Conservation (phyloP, 2,329 filamentous ascomycete genomes). For the Colletotrichum costaricense region DNA sequence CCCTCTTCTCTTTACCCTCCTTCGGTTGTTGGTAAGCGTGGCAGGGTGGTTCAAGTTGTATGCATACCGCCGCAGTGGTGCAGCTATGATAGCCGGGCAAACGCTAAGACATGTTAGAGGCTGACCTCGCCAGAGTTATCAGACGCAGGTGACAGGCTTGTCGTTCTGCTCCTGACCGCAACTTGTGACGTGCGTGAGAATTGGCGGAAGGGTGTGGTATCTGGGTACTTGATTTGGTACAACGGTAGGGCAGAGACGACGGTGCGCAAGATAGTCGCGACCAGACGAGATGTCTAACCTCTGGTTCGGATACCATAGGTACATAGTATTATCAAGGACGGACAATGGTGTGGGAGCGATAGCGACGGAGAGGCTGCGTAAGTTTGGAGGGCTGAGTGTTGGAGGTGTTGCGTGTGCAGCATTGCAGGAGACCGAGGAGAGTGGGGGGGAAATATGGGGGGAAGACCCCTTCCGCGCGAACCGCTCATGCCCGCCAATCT, state of each 20-base stretch:
- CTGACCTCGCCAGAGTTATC: background rate
- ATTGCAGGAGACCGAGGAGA: background rate
- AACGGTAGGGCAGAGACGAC: slow-evolving; percentile 15
- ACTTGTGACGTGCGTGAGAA: slow-evolving; percentile 21
- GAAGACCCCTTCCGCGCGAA: slow-evolving; percentile 23
- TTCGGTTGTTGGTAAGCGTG: too few relatives aligned
- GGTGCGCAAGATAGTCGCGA: background rate
- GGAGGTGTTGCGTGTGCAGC: slow-evolving; percentile 3
- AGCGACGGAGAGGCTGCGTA: background rate
- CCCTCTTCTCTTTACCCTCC: slow-evolving; percentile 1
- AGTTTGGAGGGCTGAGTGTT: background rate
- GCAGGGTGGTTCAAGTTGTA: background rate
- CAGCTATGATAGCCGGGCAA: slow-evolving; percentile 5
- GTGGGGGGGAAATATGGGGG: background rate
- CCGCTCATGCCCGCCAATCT: slow-evolving; percentile 17
- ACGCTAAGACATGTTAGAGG: background rate
- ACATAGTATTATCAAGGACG: background rate
- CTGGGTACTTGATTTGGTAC: slow-evolving; percentile 25
- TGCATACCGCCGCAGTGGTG: slow-evolving; percentile 16
- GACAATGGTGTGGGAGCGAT: background rate
- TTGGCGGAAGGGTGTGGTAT: slow-evolving; percentile 30
- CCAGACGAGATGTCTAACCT: background rate
- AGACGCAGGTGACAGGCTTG: slow-evolving; percentile 31
- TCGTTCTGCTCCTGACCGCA: slow-evolving; percentile 10
- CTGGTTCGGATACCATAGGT: background rate